Base-by-base conservation (phyloP, 192 early-diverging fungal species). In the Jimgerdemannia lactiflua region DNA sequence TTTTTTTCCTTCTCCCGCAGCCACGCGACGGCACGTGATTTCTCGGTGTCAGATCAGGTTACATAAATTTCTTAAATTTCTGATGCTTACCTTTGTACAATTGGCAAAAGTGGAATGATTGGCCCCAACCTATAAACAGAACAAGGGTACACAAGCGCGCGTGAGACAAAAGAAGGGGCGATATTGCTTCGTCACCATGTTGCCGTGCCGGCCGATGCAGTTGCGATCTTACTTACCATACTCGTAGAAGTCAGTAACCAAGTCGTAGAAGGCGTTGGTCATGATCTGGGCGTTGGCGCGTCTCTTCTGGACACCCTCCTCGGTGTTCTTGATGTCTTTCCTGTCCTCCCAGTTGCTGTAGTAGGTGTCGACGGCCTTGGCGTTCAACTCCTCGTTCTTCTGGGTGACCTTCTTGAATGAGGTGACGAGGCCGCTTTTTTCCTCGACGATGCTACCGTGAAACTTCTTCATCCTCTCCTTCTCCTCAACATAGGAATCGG, bases 71-170 rank as follows among this genome's bases (percentile, higher is more conserved):
- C 10, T 59, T 4, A 67, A 14, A 40, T 14, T 43, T 17, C 20
- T 17, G 39, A 10, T 17, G 59, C 43, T 71, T 79, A 75, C 78
- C 78, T 43, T 89, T 87, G 80, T 91, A 93, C 71, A 90, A 86
- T 71, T 91, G 90, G 65, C 92, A 90, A 84, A 97, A 97, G 78
- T 97, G 95, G 87, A 95, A 97, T 71, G 93, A 92, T 74, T 89
- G 86, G 63, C 95, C 95, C 94, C 95, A 96, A 69, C 78, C 77
- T 78, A 39, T 19, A 67, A 3, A 59, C 6, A 59, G 49, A 59
- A 59, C 29, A 29, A 14, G 49, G 49, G 14, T 6, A 59, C 8
- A 59, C 14, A 59, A 14, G 6, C 49, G 49, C 14, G 14, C 8
- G 49, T 14, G 14, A 59, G 8, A 59, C 14, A 59, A 59, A 2